Evolutionary conservation across 2,329 filamentous ascomycete species (phyloP), one percentile per base, ranked within the genome.

Genomic region (Fusarium hainanense): DNA sequence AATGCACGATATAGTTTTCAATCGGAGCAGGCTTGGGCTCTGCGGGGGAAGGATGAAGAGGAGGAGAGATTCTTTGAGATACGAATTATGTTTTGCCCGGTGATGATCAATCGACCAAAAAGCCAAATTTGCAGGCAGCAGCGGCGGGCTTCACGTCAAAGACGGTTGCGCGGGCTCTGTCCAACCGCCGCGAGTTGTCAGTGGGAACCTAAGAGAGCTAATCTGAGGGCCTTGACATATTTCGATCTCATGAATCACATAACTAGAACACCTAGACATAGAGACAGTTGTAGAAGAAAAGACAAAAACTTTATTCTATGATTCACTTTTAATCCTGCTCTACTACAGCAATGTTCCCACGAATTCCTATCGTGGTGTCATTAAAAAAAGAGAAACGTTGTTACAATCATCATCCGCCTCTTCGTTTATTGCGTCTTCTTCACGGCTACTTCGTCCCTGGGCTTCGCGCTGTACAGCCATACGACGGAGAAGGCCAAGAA

Each of bases 401-500:
- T 54, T 63, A 69, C 61, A 71, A 47, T 54, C 32, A 40, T 68
- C 66, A 50, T 70, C 34, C 57, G 11, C 76, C 70, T 28, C 46
- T 77, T 60, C 47, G 46, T 59, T 28, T 79, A 87, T 78, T 85
- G 82, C 43, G 76, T 82, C 82, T 86, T 86, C 81, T 86, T 86
- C 42, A 70, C 75, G 37, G 72, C 68, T 21, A 76, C 73, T 59
- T 75, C 28, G 12, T 30, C 74, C 23, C 75, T 77, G 4, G 87
- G 87, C 76, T 83, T 83, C 18, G 34, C 34, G 75, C 86, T 88
- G 76, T 87, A 99, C 80, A 99, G 84, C 96, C 96, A 99, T 37
- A 98, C 76, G 16, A 89, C 88, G 54, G 94, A 92, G 81, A 99
- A 98, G 1, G 84, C 88, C 68, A 98, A 71, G 87, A 94, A 99